Base-by-base conservation (phyloP, 208 protist genomes). In the Trypanosoma mega region DNA sequence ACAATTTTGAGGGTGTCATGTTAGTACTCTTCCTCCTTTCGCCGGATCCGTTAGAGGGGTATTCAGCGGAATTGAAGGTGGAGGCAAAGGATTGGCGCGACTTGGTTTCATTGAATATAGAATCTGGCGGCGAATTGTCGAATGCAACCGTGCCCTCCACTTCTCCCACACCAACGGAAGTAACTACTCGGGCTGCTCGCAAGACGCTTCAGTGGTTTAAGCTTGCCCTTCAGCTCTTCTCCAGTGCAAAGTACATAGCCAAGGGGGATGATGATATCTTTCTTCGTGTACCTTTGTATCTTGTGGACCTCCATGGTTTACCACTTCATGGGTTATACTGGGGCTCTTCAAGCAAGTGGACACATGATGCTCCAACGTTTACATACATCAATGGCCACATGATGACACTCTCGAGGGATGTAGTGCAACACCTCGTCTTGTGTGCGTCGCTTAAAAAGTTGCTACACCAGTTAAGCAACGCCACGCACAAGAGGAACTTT, bases 211-310 rank as follows among this genome's bases (percentile, higher is more conserved):
- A 16, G 6, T 39, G 34, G 12, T 12, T 39, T 6, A 6, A 39
- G 8, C 12, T 39, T 39, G 34, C 34, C 6, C 34, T 39, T 39
- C 34, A 39, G 6, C 34, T 16, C 8, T 6, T 39, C 12, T 39
- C 12, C 34, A 6, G 34, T 16, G 34, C 12, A 39, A 6, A 16
- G 6, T 39, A 39, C 12, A 16, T 39, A 12, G 27, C 31, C 39
- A 21, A 43, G 8, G n/a, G 14, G 12, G 31, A 52, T 41, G 9
- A 30, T 21, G 24, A 34, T 59, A 27, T 33, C 51, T 68, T 59
- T 27, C 26, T 56, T 27, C n/a, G 31, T 24, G 20, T 26, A 26
- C n/a, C 52, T 63, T 24, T 11, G 29, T 41, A 31, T 56, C 20
- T 11, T 21, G 37, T 7, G 44, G 39, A 43, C 23, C 54, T 49